These are phyloP conservation scores for Leccinum pallidistipes DNA, from an alignment of 1,284 basidiomycete genomes.

Conservation along the genomic window DNA sequence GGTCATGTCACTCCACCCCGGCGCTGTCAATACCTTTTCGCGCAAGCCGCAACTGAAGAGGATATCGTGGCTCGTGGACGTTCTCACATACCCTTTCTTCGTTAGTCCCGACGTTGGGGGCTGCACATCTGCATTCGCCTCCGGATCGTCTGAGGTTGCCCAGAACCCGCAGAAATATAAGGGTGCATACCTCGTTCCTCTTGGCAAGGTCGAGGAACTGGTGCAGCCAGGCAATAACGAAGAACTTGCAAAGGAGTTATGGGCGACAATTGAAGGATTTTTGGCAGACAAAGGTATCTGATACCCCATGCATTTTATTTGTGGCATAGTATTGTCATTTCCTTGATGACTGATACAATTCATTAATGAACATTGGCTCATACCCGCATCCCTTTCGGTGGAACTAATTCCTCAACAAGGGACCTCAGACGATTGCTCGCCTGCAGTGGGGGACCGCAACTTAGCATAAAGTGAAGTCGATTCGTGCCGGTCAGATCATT, in stretches of 20 bases:
- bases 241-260: slow-evolving; percentile 45
- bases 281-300: slow-evolving; percentile 25
- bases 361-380: too few relatives aligned
- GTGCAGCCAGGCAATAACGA: slow-evolving; percentile 29
- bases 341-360: not conserved
- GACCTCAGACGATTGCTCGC: too few relatives aligned
- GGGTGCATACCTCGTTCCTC: slow-evolving; percentile 46
- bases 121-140: slow-evolving; percentile 47
- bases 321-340: not conserved
- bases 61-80: slow-evolving; percentile 27
- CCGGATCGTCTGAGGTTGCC: slow-evolving; percentile 41
- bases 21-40: slow-evolving; percentile 44
- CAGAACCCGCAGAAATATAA: slow-evolving; percentile 43
- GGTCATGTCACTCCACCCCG: slow-evolving; percentile 38
- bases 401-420: too few relatives aligned
- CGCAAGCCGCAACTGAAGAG: slow-evolving; percentile 17
- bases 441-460: too few relatives aligned
- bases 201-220: slow-evolving; percentile 32
- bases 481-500: too few relatives aligned
- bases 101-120: slow-evolving; percentile 41
- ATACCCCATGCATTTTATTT: not conserved
- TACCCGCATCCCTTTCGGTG: too few relatives aligned
- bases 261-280: slow-evolving; percentile 42
- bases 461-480: too few relatives aligned
- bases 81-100: slow-evolving; percentile 38